Evolutionary conservation across 1,284 basidiomycete species (phyloP).

Genomic region (Hemileia vastatrix): DNA sequence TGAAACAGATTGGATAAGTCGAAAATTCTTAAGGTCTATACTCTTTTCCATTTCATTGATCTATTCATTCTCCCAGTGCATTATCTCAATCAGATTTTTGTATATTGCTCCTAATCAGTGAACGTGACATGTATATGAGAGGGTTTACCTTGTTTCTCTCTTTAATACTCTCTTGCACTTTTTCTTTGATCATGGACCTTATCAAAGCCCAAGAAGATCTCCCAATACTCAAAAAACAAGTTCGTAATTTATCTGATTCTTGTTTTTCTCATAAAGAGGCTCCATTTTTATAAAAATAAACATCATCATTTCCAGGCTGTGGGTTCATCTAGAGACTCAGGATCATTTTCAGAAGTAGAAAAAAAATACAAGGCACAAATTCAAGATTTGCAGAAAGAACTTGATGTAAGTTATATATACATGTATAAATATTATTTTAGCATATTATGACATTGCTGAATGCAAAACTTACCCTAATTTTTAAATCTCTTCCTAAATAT

Average conservation of each 20-base stretch:
- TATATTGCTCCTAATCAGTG: background rate
- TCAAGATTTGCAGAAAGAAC: conserved; percentile 18
- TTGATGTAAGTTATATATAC: conserved; percentile 16
- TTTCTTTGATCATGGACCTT: conserved; percentile 81
- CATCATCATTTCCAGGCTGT: conserved; percentile 1
- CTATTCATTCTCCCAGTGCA: too few relatives aligned
- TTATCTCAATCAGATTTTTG: background rate
- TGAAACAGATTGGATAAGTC: conserved; percentile 38
- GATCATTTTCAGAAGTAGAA: conserved; percentile 16
- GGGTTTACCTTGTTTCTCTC: conserved; percentile 74
- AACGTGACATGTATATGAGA: conserved; percentile 22
- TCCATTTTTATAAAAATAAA: too few relatives aligned
- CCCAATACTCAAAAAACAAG: conserved; percentile 65
- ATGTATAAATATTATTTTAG: too few relatives aligned
- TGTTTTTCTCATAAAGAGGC: background rate
- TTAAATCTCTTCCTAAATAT: too few relatives aligned
- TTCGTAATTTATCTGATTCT: conserved; percentile 39
- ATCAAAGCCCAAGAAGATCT: conserved; percentile 82
- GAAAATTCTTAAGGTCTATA: conserved; percentile 37
- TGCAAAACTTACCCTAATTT: too few relatives aligned
- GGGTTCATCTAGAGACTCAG: conserved; percentile 14
- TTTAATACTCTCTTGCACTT: conserved; percentile 79
- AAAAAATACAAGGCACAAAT: conserved; percentile 21
- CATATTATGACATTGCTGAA: too few relatives aligned
- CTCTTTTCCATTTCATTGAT: background rate